Evolutionary conservation across 495 filamentous ascomycete genomes (phyloP), one percentile per base, ranked within the genome.

Genomic region (Neurospora cerealis): DNA sequence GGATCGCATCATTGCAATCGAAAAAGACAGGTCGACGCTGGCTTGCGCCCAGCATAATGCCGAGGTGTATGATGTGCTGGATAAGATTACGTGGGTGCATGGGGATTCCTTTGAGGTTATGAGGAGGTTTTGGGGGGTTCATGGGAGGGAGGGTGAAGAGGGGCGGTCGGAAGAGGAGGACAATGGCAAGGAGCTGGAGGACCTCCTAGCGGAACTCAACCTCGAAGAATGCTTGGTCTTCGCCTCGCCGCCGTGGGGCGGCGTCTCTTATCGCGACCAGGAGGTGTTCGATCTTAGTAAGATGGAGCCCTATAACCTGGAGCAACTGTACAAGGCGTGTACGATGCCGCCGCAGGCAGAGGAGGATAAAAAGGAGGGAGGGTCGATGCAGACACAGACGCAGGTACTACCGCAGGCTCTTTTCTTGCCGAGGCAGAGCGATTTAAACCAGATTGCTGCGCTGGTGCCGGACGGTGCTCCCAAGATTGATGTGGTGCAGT

Each of bases 171-270:
- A 9, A 34, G 54, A 32, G 5, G 24, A 28, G 10, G 75, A 83
- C 15, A 75, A 78, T 19, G 69, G 71, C 9, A 74, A 75, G 15
- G 71, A 75, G 48, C 74, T 84, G 6, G 78, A 80, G 24, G 80
- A 83, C 3, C 85, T 86, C 38, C 44, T 84, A 9, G 46, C 71
- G 0, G 70, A 74, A 1, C 91, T 91, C 41, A 87, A 92, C 13
- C 78, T 98, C 2, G 54, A 32, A 34, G 54, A 66, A 3, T 62
- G 54, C 9, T 15, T 66, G 0, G 28, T 66, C 28, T 99, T 98
- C 83, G 92, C 91, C 7, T 97, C 93, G 76, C 96, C 96, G 41
- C 96, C 96, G 0, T 99, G 96, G 96, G 96, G 96, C 74, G 96
- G 96, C 2, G 93, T 93, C 5, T 89, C 88, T 42, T 99, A 99